Evolutionary conservation across 345 rosid genomes (phyloP), one percentile per base, ranked within the genome.

Genomic region (Brassica nigra): DNA sequence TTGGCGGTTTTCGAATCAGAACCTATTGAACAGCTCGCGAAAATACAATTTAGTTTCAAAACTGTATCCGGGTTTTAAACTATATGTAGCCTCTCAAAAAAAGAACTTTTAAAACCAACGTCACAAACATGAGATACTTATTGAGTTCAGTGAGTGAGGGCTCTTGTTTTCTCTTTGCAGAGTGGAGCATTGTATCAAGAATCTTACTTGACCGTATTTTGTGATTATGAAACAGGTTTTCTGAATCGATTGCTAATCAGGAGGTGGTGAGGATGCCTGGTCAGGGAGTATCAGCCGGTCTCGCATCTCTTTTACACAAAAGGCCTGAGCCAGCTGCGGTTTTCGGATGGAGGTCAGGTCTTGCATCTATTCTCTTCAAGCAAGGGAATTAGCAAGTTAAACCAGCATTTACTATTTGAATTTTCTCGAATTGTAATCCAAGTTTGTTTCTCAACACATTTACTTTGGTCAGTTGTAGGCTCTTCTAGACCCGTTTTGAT

Each of bases 341-440:
- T 10, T 88, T 73, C 66, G 97, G 99, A 67, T 87, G 94, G 98
- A 87, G 93, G 61, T 79, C 78, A 2, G 82, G 87, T 77, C 80
- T 95, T 62, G 87, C 98, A 65, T 92, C 97, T 49, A 76, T 92
- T 82, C 86, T 92, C 14, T 91, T 84, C 83, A 92, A 90, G 79
- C 88, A 79, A 57, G 87, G 88, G 68, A 86, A 83, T 42, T 88
- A 89, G 77, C 28, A 44, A 55, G 23, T 64, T 27, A 4, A 30
- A 59, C 10, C 57, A 33, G 30, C 61, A 37, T 57, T 68, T 62
- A 44, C 37, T n/a, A 18, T 10, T 11, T 4, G 8, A 0, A 7
- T 28, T 18, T 44, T 9, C 3, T 28, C 0, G 8, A 31, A 20
- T 10, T 76, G 73, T 76, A 23, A 71, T 42, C 28, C 0, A 62